These are phyloP conservation scores for Xylariaceae sp. DNA, from an alignment of 2,329 filamentous ascomycete genomes.

Conservation along the genomic window DNA sequence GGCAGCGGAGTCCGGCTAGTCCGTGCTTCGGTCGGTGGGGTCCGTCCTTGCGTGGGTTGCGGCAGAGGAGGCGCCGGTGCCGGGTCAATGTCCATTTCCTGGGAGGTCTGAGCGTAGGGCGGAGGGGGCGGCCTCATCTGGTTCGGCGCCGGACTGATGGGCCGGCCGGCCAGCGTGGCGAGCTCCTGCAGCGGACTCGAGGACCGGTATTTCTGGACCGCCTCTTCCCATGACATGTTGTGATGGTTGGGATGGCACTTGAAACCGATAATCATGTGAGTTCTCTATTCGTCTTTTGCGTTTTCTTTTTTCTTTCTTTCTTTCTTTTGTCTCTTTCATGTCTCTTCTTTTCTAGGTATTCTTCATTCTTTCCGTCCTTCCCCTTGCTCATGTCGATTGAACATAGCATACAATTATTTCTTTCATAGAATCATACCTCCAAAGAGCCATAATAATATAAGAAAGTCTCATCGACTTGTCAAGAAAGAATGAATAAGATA, in stretches of 20 bases:
- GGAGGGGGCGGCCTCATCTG: slow-evolving; percentile 37
- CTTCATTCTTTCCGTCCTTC: not conserved
- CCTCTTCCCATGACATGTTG: slow-evolving; percentile 57
- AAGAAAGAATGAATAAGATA: not conserved
- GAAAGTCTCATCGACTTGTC: no score
- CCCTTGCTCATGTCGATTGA: no score
- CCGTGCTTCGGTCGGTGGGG: slow-evolving; percentile 43
- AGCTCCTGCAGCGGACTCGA: slow-evolving; percentile 51
- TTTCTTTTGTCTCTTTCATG: not conserved
- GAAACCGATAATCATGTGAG: slow-evolving; percentile 24
- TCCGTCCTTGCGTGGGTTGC: slow-evolving; percentile 32
- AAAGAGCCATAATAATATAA: no score
- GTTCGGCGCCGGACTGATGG: slow-evolving; percentile 43
- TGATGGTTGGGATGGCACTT: slow-evolving; percentile 57
- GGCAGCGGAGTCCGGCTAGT: slow-evolving; percentile 51
- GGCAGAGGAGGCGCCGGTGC: slow-evolving; percentile 29
- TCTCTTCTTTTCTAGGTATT: not conserved
- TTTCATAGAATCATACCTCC: no score
- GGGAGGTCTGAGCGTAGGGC: slow-evolving; percentile 40
- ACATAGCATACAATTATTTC: not conserved
- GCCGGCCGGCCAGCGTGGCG: slow-evolving; percentile 39
- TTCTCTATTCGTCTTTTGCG: slow-evolving; percentile 3
- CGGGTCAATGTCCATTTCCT: slow-evolving; percentile 54
- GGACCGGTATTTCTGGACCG: slow-evolving; percentile 49
- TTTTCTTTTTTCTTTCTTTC: not conserved